Evolutionary conservation across 2,329 filamentous ascomycete genomes (phyloP).

Genomic region (Eutypella sp.): DNA sequence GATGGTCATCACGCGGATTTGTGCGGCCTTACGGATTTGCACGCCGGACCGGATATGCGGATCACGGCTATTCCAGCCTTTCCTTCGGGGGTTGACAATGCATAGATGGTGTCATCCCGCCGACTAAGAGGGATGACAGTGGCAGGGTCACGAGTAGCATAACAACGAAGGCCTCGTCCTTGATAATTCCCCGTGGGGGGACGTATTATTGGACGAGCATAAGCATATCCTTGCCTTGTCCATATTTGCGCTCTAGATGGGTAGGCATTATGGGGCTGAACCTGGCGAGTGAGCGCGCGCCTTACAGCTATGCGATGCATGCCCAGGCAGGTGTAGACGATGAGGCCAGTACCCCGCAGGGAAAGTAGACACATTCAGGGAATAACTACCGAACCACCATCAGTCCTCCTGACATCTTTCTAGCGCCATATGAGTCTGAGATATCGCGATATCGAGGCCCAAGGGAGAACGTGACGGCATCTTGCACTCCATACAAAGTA

Average conservation of each 20-base stretch:
- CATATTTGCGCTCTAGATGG: background rate
- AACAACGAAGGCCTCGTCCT: background rate
- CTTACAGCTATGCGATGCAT: slow-evolving; percentile 22
- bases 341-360: too few relatives aligned
- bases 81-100: slow-evolving; percentile 80
- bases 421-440: too few relatives aligned
- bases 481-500: too few relatives aligned
- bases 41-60: slow-evolving; percentile 76
- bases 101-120: slow-evolving; percentile 72
- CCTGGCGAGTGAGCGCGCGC: slow-evolving; percentile 14
- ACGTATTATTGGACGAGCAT: background rate
- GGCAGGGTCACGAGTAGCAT: slow-evolving; percentile 3
- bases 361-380: too few relatives aligned
- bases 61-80: slow-evolving; percentile 88
- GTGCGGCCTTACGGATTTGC: slow-evolving; percentile 37
- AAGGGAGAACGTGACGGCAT: too few relatives aligned
- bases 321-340: slow-evolving; percentile 6
- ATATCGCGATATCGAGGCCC: too few relatives aligned
- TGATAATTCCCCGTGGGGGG: too few relatives aligned
- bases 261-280: slow-evolving; percentile 7
- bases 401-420: too few relatives aligned
- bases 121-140: slow-evolving; percentile 3
- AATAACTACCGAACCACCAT: too few relatives aligned
- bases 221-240: background rate
- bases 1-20: too few relatives aligned